Evolutionary conservation across 1,284 basidiomycete genomes (phyloP), one percentile per base, ranked within the genome.

Genomic region (Xerocomus nothofagi): DNA sequence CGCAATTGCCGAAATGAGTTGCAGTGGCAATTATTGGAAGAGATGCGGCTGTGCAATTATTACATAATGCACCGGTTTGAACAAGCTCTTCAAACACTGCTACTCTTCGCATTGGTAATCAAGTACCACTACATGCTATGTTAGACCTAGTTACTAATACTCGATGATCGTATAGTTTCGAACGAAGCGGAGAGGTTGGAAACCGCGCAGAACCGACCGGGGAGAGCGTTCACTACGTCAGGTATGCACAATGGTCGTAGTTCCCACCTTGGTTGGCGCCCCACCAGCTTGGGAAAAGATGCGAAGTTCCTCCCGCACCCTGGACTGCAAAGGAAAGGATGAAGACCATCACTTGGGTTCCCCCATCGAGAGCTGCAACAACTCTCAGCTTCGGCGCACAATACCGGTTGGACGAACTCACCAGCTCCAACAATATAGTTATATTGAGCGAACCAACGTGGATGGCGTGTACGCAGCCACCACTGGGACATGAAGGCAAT

Each of bases 301-400:
- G 72, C 5, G 76, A 62, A 15, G 64, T 65, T 3, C 86, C 86
- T 12, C 76, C 76, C 10, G 82, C 86, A 47, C 86, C 86, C 59
- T 83, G 84, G 10, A 89, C 85, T 1, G 85, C 85, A 59, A 88
- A 88, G 7, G 81, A 83, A 17, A 86, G 73, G 21, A 88, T 73
- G 65, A 88, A 87, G 33, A 85, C 77, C 75, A 87, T 83, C 39
- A 85, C 77, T 61, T 86, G 79, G 7, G 78, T 76, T 11, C 82
- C 83, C 15, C 82, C 82, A 55, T 84, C 82, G 40, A 82, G 68
- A 10, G 79, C 81, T 46, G 41, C 27, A 27, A 39, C 37, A 42
- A 45, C 10, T 39, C 7, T 61, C 31, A 63, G 40, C 12, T 26
- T 42, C 40, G 6, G 30, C 9, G 33, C 14, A 29, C 29, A 32